A percentile compares a stretch with the other conserved stretches of the same genome.
These are phyloP conservation scores for Crucihimalaya himalaica DNA, from an alignment of 345 rosid species.

Conservation along the genomic window DNA sequence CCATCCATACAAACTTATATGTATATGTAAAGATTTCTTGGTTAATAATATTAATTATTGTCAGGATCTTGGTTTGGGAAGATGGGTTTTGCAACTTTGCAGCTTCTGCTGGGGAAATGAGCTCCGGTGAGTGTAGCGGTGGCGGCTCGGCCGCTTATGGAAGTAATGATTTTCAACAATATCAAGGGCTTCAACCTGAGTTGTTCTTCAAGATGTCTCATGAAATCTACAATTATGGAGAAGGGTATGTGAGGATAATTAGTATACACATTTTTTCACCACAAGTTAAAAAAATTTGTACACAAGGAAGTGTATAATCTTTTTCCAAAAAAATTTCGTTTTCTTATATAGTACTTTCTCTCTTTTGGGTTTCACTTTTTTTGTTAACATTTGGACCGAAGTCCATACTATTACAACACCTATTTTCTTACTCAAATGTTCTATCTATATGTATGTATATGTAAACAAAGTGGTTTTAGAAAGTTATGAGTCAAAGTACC, in stretches of 20 bases:
- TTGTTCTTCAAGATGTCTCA: slow-evolving; percentile 99
- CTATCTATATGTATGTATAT: slow-evolving; percentile 27
- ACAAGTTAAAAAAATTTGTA: not conserved
- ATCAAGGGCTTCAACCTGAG: slow-evolving; percentile 93
- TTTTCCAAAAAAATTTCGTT: not conserved
- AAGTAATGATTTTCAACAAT: slow-evolving; percentile 68
- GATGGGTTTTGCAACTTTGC: slow-evolving; percentile 99
- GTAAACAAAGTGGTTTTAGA: slow-evolving; percentile 24
- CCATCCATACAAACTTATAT: not conserved
- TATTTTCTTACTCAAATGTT: slow-evolving; percentile 21
- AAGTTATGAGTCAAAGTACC: slow-evolving; percentile 36
- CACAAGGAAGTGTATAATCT: not conserved
- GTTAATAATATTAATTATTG: slow-evolving; percentile 13
- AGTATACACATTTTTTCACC: not conserved
- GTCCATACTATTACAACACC: slow-evolving; percentile 7
- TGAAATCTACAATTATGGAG: slow-evolving; percentile 98
- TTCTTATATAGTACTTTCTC: slow-evolving; percentile 11
- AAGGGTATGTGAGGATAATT: slow-evolving; percentile 69
- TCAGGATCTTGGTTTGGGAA: slow-evolving; percentile 98
- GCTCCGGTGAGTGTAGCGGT: slow-evolving; percentile 53
- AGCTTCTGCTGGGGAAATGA: slow-evolving; percentile 65
- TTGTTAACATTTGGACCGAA: slow-evolving; percentile 16
- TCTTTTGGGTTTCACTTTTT: slow-evolving; percentile 21
- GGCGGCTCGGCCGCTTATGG: slow-evolving; percentile 53
- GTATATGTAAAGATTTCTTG: not conserved